Base-by-base conservation (phyloP, 257 asterid species). In the Rhazya stricta region DNA sequence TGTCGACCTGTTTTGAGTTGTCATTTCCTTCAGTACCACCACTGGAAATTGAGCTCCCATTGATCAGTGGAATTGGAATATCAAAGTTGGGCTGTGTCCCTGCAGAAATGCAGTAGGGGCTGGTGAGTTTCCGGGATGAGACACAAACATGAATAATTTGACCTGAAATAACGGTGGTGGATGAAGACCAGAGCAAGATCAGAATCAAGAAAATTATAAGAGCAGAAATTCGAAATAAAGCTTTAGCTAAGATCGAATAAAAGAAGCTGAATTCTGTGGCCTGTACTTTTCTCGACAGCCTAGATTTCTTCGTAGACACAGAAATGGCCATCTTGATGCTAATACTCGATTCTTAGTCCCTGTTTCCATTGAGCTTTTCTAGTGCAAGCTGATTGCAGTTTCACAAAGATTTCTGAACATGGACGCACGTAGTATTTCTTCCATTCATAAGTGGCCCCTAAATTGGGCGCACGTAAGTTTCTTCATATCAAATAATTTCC, bases 81-180 rank as follows among this genome's bases (percentile, higher is more conserved):
- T 81, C 78, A 41, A 83, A 63, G 78, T 72, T 65, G 4, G 95
- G 88, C 32, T 84, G 88, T 73, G 96, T 66, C 32, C 91, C 93
- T 37, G 93, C 93, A 8, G 91, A 85, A 58, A 89, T 82, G 82
- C 97, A 91, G 37, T 85, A 89, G 16, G 83, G 87, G 67, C 83
- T 78, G 77, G 76, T 83, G 80, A 91, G 91, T 73, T 88, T 91
- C 10, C 93, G 73, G 0, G 96, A 86, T 2, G 93, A 84, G 30
- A 86, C 81, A 61, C 96, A 91, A 3, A 89, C 61, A 78, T 85
- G 95, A 29, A 89, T 80, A 9, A 88, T 74, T 65, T 83, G 77
- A 16, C 89, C 88, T 0, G 95, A 85, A 72, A 91, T 41, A 57
- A 88, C 66, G 71, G 90, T 77, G 25, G 93, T 81, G 21, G 91